Conservation (phyloP, 1,284 basidiomycete genomes). For the Apiotrichum siamense region DNA sequence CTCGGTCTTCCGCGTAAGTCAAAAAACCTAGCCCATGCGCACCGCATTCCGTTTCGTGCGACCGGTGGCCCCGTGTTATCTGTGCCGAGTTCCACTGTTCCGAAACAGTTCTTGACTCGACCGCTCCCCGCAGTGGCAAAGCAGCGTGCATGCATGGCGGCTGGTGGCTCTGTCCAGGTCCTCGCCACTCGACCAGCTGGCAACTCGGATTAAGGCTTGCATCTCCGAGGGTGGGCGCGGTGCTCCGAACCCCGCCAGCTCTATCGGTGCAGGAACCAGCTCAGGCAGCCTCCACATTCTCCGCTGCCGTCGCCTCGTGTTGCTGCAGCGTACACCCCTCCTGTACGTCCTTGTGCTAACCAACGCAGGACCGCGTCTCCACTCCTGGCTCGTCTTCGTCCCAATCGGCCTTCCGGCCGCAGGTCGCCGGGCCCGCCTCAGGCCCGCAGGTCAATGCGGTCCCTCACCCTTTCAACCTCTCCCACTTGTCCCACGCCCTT, state of each 20-base stretch:
- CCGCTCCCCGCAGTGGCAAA: no score
- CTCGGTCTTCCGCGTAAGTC: constrained; percentile 54
- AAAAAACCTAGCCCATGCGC: neutral
- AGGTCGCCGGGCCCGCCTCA: constrained; percentile 2
- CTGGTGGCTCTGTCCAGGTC: no score
- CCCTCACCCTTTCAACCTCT: constrained; percentile 44
- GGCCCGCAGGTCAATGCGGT: constrained; percentile 10
- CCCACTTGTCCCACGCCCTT: constrained; percentile 37
- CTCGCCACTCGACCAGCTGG: no score
- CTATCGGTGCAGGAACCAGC: neutral
- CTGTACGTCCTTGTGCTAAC: no score
- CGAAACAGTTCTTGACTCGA: no score
- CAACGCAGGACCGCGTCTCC: constrained; percentile 12
- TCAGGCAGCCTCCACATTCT: neutral
- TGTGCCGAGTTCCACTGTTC: no score
- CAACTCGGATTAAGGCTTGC: no score
- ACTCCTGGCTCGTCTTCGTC: constrained; percentile 11
- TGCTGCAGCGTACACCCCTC: no score
- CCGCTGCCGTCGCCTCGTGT: neutral
- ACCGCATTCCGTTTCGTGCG: no score
- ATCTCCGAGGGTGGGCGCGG: no score
- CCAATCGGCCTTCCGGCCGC: constrained; percentile 14
- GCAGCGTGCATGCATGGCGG: no score
- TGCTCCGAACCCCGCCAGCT: neutral
- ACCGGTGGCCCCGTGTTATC: no score